phyloP scores from a whole-genome alignment of 257 asterid species.

The Linderniella brevidens region DNA sequence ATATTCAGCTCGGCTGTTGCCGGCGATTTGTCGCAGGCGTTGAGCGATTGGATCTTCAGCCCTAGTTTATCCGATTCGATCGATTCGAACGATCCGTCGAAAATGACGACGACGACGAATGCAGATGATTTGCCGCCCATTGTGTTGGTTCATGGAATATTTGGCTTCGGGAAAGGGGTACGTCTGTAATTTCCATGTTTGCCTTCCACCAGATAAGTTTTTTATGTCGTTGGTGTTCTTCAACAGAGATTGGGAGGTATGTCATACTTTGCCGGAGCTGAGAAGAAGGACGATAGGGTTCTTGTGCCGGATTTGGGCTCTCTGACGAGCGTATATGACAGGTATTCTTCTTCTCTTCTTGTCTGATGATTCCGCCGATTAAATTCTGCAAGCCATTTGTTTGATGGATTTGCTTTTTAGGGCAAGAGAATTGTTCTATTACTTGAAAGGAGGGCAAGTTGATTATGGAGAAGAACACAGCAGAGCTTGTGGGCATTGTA shows the following conservation, averaged over 20 bases:
- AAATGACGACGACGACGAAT: conserved; percentile 19
- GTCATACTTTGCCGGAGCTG: conserved; percentile 94
- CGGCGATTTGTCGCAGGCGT: conserved; percentile 62
- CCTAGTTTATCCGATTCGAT: conserved; percentile 32
- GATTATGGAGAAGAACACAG: conserved; percentile 97
- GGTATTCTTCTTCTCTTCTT: conserved; percentile 20
- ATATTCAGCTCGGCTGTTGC: conserved; percentile 87
- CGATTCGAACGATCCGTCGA: conserved; percentile 21
- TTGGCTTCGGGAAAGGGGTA: conserved; percentile 99
- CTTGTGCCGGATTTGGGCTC: conserved; percentile 95
- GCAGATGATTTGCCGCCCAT: conserved; percentile 73
- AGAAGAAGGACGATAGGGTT: conserved; percentile 92
- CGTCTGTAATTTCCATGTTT: background rate
- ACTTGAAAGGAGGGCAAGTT: conserved; percentile 88
- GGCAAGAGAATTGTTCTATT: conserved; percentile 93
- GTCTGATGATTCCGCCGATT: conserved; percentile 6
- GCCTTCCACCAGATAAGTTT: background rate
- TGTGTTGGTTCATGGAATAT: conserved; percentile 86
- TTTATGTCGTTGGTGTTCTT: conserved; percentile 9
- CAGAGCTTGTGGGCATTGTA: conserved; percentile 77
- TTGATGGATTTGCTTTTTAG: conserved; percentile 24
- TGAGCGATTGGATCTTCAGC: conserved; percentile 49
- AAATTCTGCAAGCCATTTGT: background rate
- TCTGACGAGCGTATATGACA: conserved; percentile 60
- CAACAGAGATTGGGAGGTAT: conserved; percentile 73